These are phyloP conservation scores for Naumovozyma baii DNA, from an alignment of 805 yeast species.

Conservation along the genomic window DNA sequence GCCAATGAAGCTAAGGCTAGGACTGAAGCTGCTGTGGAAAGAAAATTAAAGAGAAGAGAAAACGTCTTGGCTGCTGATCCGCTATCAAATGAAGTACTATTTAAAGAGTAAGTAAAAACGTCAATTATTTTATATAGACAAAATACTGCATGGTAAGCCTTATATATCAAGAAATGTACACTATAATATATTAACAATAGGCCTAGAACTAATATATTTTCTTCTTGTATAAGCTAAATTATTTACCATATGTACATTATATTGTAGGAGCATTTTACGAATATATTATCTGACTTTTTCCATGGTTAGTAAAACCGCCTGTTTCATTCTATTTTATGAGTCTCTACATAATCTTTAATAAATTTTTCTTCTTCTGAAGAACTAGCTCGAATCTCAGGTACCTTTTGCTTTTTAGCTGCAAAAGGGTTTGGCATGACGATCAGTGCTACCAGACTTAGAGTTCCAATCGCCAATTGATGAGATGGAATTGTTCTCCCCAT, in stretches of 20 bases:
- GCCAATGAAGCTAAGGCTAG: conserved; percentile 73
- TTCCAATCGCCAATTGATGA: conserved; percentile 75
- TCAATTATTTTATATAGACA: too few species aligned
- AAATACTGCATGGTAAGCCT: too few species aligned
- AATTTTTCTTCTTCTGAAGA: conserved; percentile 86
- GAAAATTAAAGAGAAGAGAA: conserved; percentile 68
- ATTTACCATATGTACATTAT: too few species aligned
- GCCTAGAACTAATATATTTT: too few species aligned
- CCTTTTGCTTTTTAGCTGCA: conserved; percentile 44
- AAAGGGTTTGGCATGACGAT: conserved; percentile 64
- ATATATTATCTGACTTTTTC: too few species aligned
- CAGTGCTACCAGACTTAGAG: conserved; percentile 59
- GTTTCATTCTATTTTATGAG: conserved; percentile 11
- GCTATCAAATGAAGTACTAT: conserved; percentile 64
- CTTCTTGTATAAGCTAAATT: too few species aligned
- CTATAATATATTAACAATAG: too few species aligned
- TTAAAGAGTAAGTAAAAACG: conserved; percentile 40
- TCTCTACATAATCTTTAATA: conserved; percentile 59
- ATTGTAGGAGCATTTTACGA: too few species aligned
- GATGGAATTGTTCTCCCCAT: conserved; percentile 79
- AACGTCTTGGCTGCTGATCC: conserved; percentile 73
- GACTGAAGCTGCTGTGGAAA: conserved; percentile 66
- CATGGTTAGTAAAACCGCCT: background rate
- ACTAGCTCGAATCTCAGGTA: conserved; percentile 63
- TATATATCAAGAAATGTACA: conserved; percentile 1